These are phyloP conservation scores for Phaeosphaeria sp. DNA, from an alignment of 2,329 filamentous ascomycete species.

Conservation along the genomic window DNA sequence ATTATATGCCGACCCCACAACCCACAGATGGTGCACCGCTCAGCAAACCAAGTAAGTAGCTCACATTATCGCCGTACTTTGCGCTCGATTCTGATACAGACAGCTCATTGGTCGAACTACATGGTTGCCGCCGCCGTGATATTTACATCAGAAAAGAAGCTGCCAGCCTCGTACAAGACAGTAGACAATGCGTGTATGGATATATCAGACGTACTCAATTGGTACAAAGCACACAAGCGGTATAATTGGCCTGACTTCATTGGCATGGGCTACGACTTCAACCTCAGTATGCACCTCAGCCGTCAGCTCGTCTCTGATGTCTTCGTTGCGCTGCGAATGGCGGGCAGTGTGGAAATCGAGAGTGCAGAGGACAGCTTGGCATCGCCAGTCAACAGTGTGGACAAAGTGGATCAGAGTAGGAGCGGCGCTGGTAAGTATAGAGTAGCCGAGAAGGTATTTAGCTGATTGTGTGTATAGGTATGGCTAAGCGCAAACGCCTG, in stretches of 20 bases:
- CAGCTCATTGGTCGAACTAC: conserved; percentile 19
- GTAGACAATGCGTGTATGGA: conserved; percentile 13
- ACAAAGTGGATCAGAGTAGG: neutral
- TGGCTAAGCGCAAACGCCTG: conserved; percentile 10
- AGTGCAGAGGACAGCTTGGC: neutral
- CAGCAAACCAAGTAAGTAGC: conserved; percentile 16
- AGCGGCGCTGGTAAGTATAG: neutral
- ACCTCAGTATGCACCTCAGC: conserved; percentile 20
- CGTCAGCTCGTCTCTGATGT: conserved; percentile 22
- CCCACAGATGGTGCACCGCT: conserved; percentile 5
- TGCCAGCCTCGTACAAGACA: conserved; percentile 5
- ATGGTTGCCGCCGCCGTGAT: conserved; percentile 21
- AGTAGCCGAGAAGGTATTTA: neutral
- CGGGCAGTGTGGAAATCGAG: conserved; percentile 3
- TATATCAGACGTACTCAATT: conserved; percentile 21
- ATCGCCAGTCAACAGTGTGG: conserved; percentile 4
- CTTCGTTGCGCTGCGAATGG: conserved; percentile 15
- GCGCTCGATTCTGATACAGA: neutral
- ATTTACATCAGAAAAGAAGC: conserved; percentile 5
- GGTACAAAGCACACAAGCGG: conserved; percentile 16
- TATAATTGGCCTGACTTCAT: conserved; percentile 27
- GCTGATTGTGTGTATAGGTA: no score
- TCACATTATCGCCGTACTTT: neutral
- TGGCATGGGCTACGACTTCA: conserved; percentile 18
- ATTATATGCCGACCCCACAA: conserved; percentile 6